Evolutionary conservation across 2,329 filamentous ascomycete species (phyloP), one percentile per base, ranked within the genome.

Genomic region (Graphilbum ipis-grandicollis): DNA sequence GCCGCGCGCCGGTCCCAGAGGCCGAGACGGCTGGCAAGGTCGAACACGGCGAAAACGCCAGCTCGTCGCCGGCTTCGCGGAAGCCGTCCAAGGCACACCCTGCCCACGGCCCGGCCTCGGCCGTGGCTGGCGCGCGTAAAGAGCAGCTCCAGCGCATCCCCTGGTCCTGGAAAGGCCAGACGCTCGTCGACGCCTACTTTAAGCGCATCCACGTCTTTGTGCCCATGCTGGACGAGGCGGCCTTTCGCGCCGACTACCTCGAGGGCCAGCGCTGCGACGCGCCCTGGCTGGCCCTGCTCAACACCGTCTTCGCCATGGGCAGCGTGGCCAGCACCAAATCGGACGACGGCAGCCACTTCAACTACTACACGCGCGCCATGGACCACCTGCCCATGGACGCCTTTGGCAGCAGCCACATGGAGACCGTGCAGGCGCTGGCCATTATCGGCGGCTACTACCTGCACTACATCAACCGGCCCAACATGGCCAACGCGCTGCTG

Each of bases 301-400:
- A 85, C 51, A 80, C 80, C 59, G 77, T 85, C 5, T 77, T 83
- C 44, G 77, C 78, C 5, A 70, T 84, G 58, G 79, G 79, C 13
- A 79, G 74, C 46, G 73, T 85, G 35, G 75, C 70, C 2, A 73
- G 74, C 26, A 71, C 69, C 43, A 77, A 68, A 46, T 66, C 64
- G 1, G 63, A 76, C 30, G 76, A 81, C 49, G 68, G 71, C 43
- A 71, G 65, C 39, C 79, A 84, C 47, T 65, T 79, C 47, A 68
- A 68, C 43, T 84, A 78, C 55, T 84, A 79, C 54, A 68, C 68
- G 44, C 66, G 71, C 21, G 74, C 77, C 15, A 76, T 76, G 56
- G 67, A 73, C 38, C 67, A 80, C 46, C 56, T 84, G 9, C 68
- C 64, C 8, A 60, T 84, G 42, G 76, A 79, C 43, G 70, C 71